A percentile compares a stretch with the other conserved stretches of the same genome.
phyloP scores from a whole-genome alignment of 2,329 filamentous ascomycete genomes.

The Furcasterigmium furcatum region DNA sequence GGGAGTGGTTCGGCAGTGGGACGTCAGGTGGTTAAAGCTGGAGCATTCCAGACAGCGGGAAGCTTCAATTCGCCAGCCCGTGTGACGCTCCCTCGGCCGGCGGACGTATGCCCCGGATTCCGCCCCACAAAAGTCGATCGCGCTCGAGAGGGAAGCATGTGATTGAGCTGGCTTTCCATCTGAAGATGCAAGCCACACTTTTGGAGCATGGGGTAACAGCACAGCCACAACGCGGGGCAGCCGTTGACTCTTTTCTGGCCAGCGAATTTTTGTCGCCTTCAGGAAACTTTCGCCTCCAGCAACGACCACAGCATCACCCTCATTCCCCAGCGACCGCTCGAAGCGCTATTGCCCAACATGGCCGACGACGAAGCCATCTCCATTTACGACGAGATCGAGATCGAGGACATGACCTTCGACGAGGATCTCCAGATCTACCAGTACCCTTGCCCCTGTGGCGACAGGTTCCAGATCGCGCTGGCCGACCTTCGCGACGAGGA shows the following conservation, averaged over 20 bases:
- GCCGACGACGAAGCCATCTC: slow-evolving; percentile 62
- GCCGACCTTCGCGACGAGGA: slow-evolving; percentile 82
- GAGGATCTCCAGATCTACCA: slow-evolving; percentile 80
- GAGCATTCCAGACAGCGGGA: not conserved
- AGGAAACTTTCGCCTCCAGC: not conserved
- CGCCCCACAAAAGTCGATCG: not conserved
- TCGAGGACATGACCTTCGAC: slow-evolving; percentile 97
- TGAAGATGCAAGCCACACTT: not conserved
- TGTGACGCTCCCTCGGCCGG: not conserved
- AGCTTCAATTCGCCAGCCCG: not conserved
- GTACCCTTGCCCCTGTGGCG: slow-evolving; percentile 96
- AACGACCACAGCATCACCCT: slow-evolving; percentile 7
- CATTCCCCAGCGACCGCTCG: not conserved
- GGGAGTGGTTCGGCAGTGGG: too few species aligned
- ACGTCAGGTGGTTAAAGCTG: not conserved
- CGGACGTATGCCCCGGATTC: not conserved
- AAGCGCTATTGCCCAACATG: slow-evolving; percentile 35
- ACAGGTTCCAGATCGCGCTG: slow-evolving; percentile 88
- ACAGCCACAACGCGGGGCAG: slow-evolving; percentile 14
- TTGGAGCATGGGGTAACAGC: not conserved
- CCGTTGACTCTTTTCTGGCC: not conserved
- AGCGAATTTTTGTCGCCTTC: not conserved
- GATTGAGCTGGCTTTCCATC: not conserved
- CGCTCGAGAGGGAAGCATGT: slow-evolving; percentile 5
- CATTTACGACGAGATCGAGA: slow-evolving; percentile 97